These are phyloP conservation scores for Chlamydomonas reinhardtii DNA, from an alignment of 163 green algal species.

Conservation along the genomic window DNA sequence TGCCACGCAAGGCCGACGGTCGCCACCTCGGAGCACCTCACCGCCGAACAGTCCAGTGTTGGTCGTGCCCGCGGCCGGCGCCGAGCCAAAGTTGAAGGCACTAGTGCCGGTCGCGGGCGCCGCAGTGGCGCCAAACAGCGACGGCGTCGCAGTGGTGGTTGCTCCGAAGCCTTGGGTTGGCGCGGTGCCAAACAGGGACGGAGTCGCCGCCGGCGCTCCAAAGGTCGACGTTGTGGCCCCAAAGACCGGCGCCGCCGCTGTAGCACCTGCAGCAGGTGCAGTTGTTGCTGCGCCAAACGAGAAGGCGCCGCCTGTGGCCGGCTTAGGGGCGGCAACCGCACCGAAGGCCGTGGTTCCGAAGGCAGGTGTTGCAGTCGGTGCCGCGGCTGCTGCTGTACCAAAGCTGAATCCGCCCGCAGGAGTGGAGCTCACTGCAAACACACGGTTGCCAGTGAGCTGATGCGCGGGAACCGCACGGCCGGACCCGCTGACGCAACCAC, in stretches of 20 bases:
- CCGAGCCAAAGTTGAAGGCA: conserved; percentile 47
- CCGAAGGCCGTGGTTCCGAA: conserved; percentile 15
- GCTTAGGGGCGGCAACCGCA: conserved; percentile 1
- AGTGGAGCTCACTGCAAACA: neutral
- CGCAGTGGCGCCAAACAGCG: conserved; percentile 41
- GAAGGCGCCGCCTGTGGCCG: neutral
- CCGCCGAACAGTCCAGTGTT: conserved; percentile 12
- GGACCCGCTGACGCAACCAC: too few species aligned
- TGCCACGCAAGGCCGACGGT: too few species aligned
- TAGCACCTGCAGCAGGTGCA: conserved; percentile 1
- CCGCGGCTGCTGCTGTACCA: neutral
- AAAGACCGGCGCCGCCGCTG: neutral
- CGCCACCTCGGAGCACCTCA: neutral
- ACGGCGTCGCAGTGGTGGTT: neutral
- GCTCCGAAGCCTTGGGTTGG: conserved; percentile 22
- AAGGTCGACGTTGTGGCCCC: neutral
- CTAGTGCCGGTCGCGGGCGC: conserved; percentile 52
- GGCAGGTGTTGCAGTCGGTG: neutral
- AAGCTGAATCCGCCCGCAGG: conserved; percentile 18
- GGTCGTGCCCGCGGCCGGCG: neutral
- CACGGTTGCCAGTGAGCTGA: too few species aligned
- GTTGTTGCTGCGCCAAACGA: conserved; percentile 7
- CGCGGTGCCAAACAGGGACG: conserved; percentile 30
- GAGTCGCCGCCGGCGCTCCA: neutral
- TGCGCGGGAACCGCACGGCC: too few species aligned